Base-by-base conservation (phyloP, 2,329 filamentous ascomycete species). In the Rhinocladiella similis region DNA sequence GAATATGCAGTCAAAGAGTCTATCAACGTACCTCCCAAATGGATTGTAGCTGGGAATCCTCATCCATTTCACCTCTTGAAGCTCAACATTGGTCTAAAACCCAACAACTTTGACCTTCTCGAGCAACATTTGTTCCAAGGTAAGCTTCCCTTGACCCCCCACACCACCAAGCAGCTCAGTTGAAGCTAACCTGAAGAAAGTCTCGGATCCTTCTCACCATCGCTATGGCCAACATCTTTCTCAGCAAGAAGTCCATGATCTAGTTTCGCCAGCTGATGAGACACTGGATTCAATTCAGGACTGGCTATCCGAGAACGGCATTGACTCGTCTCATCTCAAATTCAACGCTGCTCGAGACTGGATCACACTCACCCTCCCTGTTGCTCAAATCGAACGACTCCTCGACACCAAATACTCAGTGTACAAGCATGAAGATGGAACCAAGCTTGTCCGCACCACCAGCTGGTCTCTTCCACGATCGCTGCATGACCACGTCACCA, bases 11-110 rank as follows among this genome's bases (percentile, higher is more conserved):
- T 85, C 61, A 86, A 85, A 70, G 82, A 85, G 57, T 73, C 72
- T 14, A 81, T 85, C 66, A 62, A 69, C 61, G 77, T 80, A 10
- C 82, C 83, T 5, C 68, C 70, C 27, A 71, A 71, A 52, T 86
- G 82, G 83, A 74, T 69, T 7, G 73, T 73, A 56, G 66, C 78
- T 46, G 75, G 74, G 38, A 70, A 74, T 29, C 78, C 82, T 2
- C 74, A 79, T 38, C 73, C 76, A 43, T 69, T 73, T 16, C 76
- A 81, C 58, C 70, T 75, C 33, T 76, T 85, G 57, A 71, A 81
- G 35, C 69, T 86, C 46, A 78, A 83, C 48, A 84, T 85, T 65
- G 83, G 79, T 27, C 67, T 86, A 57, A 84, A 80, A 73, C 83
- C 85, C 67, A 73, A 75, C 56, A 78, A 79, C 42, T 82, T 84